phyloP scores from a whole-genome alignment of 2,329 filamentous ascomycete species.

The Sarocladiaceae sp. region DNA sequence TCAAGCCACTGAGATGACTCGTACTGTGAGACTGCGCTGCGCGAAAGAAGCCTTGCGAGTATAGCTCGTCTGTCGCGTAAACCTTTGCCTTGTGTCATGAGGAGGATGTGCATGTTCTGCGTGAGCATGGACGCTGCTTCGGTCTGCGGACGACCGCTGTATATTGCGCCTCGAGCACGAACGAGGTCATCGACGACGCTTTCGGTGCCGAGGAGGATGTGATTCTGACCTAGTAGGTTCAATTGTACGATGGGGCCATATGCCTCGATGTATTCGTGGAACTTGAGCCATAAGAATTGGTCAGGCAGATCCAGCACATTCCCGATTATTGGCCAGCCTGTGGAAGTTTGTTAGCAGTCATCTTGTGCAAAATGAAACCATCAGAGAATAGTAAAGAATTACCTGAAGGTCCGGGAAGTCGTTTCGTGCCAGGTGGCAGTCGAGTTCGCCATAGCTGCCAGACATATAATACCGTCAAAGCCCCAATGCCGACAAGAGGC shows the following conservation, averaged over 20 bases:
- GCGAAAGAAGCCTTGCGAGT: neutral
- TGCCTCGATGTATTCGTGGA: conserved; percentile 3
- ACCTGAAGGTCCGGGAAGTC: too few species aligned
- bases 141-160: conserved; percentile 9
- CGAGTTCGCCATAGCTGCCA: too few species aligned
- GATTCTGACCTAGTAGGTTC: conserved; percentile 10
- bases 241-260: conserved; percentile 10
- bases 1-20: conserved; percentile 9
- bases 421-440: too few species aligned
- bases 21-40: neutral
- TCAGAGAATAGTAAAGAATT: too few species aligned
- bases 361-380: too few species aligned
- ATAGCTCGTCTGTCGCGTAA: neutral
- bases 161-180: neutral
- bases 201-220: conserved; percentile 8
- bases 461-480: too few species aligned
- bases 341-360: too few species aligned
- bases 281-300: conserved; percentile 3
- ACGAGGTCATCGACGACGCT: conserved; percentile 6
- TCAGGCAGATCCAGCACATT: conserved; percentile 1
- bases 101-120: neutral
- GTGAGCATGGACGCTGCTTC: neutral
- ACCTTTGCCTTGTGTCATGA: conserved; percentile 4
- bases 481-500: too few species aligned
- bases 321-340: conserved; percentile 2